A percentile compares a stretch with the other conserved stretches of the same genome.
phyloP scores from a whole-genome alignment of 352 stramenopile species.

The Pythium chondricola region DNA sequence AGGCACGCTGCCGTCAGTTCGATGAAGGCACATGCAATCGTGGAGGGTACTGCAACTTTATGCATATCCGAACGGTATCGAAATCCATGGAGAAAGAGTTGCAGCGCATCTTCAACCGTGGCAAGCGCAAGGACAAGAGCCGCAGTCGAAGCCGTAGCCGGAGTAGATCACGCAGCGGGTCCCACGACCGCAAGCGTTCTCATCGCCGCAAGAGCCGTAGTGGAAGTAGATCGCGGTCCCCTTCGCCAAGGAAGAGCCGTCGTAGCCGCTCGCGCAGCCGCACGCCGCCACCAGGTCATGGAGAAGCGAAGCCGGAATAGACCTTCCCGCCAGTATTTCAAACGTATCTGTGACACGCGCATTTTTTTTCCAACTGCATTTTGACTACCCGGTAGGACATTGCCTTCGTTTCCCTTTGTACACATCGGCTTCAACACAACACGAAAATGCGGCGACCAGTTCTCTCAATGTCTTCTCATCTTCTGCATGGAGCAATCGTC shows the following conservation, averaged over 20 bases:
- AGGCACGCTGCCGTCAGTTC: constrained; percentile 97
- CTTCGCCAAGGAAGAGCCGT: constrained; percentile 14
- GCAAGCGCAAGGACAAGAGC: constrained; percentile 41
- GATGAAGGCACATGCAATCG: constrained; percentile 96
- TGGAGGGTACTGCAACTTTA: constrained; percentile 99
- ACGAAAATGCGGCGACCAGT: too few species aligned
- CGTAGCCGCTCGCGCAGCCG: constrained; percentile 18
- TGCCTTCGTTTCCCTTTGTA: too few species aligned
- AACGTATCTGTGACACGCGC: too few species aligned
- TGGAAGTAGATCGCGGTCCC: constrained; percentile 33
- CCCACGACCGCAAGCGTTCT: constrained; percentile 24
- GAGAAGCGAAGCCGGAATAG: too few species aligned
- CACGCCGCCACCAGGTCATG: constrained; percentile 26
- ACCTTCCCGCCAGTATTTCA: too few species aligned
- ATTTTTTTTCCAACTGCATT: too few species aligned
- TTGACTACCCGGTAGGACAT: too few species aligned
- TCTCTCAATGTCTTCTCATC: too few species aligned
- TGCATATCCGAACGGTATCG: constrained; percentile 95
- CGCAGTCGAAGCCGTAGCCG: constrained; percentile 32
- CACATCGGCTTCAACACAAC: too few species aligned
- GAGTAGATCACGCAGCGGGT: constrained; percentile 29
- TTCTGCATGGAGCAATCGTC: too few species aligned
- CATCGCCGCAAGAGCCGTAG: constrained; percentile 24
- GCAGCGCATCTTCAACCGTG: constrained; percentile 79
- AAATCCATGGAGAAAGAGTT: constrained; percentile 81